A percentile compares a stretch with the other conserved stretches of the same genome.
phyloP scores from a whole-genome alignment of 2,329 filamentous ascomycete species.

The Endothia cerciana region DNA sequence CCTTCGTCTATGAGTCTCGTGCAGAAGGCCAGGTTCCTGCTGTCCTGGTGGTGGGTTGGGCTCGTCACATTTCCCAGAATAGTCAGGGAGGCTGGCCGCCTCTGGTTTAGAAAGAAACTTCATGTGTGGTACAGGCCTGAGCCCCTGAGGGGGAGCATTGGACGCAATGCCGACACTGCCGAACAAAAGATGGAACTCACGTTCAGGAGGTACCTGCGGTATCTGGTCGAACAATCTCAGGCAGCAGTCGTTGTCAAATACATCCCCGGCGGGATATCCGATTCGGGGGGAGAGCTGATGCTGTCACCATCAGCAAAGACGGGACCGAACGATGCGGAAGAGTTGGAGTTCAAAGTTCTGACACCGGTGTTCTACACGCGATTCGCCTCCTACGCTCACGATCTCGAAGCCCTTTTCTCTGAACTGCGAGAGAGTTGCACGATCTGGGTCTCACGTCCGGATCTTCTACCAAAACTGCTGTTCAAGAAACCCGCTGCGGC shows the following conservation, averaged over 20 bases:
- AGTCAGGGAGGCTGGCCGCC: conserved; percentile 58
- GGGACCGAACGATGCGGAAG: conserved; percentile 34
- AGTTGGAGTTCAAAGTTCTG: conserved; percentile 60
- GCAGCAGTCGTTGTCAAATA: conserved; percentile 57
- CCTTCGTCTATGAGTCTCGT: conserved; percentile 48
- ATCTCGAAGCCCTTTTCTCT: conserved; percentile 63
- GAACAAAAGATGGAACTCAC: conserved; percentile 53
- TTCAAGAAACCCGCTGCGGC: conserved; percentile 44
- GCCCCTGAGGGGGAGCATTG: conserved; percentile 59
- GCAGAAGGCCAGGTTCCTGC: conserved; percentile 52
- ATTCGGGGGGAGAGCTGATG: conserved; percentile 44
- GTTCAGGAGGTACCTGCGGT: conserved; percentile 52
- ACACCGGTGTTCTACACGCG: conserved; percentile 70
- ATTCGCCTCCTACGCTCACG: conserved; percentile 65
- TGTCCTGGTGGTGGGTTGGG: conserved; percentile 69
- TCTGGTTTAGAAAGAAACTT: conserved; percentile 61
- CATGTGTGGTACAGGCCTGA: conserved; percentile 70
- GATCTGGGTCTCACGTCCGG: conserved; percentile 58
- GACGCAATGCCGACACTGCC: conserved; percentile 52
- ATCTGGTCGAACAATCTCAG: conserved; percentile 53
- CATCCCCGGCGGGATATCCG: conserved; percentile 51
- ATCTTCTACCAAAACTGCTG: conserved; percentile 52
- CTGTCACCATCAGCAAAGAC: conserved; percentile 37
- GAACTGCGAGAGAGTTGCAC: conserved; percentile 64
- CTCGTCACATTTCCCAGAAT: conserved; percentile 70